phyloP scores from a whole-genome alignment of 257 asterid species.

The Capsicum rhomboideum region DNA sequence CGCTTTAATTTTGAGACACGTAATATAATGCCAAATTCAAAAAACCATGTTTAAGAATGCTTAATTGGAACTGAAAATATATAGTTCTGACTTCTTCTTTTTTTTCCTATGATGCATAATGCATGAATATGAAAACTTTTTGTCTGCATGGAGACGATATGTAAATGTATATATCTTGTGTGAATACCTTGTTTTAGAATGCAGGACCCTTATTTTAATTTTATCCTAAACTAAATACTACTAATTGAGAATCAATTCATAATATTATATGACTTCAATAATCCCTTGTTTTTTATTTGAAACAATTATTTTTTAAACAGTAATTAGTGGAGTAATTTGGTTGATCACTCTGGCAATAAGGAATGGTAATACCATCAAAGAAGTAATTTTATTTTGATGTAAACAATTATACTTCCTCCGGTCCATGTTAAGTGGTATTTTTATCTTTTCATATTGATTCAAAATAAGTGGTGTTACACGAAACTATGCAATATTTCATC shows the following conservation, averaged over 20 bases:
- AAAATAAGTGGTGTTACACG: no score
- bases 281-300: no score
- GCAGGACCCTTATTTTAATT: no score
- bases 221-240: neutral
- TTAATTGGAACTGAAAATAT: neutral
- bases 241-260: neutral
- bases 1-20: neutral
- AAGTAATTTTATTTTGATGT: neutral
- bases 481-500: no score
- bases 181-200: no score
- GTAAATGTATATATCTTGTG: no score
- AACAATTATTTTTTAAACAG: neutral
- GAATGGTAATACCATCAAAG: neutral
- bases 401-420: neutral
- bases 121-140: neutral
- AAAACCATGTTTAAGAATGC: neutral
- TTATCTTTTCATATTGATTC: no score
- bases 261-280: neutral
- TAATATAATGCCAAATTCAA: neutral
- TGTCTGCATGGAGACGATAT: no score
- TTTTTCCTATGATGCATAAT: neutral
- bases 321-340: neutral
- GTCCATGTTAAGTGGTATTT: no score
- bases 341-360: neutral
- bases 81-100: neutral